phyloP scores from a whole-genome alignment of 768 basidiomycete species.

The Psilocybe sp. region DNA sequence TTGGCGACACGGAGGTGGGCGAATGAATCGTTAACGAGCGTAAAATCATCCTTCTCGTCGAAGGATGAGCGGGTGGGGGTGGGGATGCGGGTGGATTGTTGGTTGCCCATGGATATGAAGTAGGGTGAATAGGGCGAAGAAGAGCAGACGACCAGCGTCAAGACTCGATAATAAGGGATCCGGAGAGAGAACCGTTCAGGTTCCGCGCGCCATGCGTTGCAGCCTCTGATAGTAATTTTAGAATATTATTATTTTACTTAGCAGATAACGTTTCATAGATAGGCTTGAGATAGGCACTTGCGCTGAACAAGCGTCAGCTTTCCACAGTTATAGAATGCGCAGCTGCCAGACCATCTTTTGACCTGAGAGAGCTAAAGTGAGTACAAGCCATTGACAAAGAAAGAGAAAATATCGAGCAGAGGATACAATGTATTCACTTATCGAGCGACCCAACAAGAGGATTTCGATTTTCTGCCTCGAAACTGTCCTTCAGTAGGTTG shows the following conservation, averaged over 20 bases:
- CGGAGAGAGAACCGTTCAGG: background rate
- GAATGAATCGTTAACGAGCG: conserved; percentile 25
- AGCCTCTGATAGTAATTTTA: conserved; percentile 12
- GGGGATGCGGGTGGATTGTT: conserved; percentile 25
- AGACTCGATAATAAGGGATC: conserved; percentile 6
- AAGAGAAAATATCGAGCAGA: too few relatives aligned
- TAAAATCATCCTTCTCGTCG: conserved; percentile 29
- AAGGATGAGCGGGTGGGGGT: conserved; percentile 20
- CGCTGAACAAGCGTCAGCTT: too few relatives aligned
- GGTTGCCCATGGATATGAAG: conserved; percentile 28
- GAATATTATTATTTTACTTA: conserved; percentile 9
- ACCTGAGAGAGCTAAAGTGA: too few relatives aligned
- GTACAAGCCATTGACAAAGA: too few relatives aligned
- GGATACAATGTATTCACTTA: too few relatives aligned
- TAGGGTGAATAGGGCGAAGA: background rate
- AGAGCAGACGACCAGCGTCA: conserved; percentile 16
- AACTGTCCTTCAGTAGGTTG: too few relatives aligned
- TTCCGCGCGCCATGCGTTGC: conserved; percentile 1
- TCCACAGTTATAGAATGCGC: too few relatives aligned
- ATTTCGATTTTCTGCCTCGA: too few relatives aligned
- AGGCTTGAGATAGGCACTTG: background rate
- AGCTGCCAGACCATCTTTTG: too few relatives aligned
- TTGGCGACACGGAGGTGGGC: conserved; percentile 28
- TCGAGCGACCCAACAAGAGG: too few relatives aligned
- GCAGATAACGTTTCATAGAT: conserved; percentile 10